phyloP scores from a whole-genome alignment of 306 rosid genomes.

The Vicia villosa region DNA sequence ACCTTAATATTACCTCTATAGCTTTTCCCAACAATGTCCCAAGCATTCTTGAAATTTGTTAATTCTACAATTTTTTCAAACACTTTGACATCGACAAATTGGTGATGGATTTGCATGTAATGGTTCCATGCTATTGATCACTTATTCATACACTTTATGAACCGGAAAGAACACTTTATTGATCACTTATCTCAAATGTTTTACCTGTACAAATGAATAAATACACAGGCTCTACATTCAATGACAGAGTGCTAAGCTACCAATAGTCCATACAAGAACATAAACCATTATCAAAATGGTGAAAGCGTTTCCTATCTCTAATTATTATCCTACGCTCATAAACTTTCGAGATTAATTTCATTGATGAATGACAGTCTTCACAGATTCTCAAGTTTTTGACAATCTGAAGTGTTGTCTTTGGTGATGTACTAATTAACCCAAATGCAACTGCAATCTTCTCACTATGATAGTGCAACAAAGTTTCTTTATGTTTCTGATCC shows the following conservation, averaged over 20 bases:
- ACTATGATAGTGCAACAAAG: conserved; percentile 62
- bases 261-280: conserved; percentile 91
- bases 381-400: conserved; percentile 73
- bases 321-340: conserved; percentile 61
- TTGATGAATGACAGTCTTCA: conserved; percentile 76
- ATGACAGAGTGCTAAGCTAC: conserved; percentile 41
- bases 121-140: too few relatives aligned
- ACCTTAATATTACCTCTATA: too few relatives aligned
- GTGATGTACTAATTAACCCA: conserved; percentile 66
- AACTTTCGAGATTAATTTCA: conserved; percentile 63
- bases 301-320: conserved; percentile 75
- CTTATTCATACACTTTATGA: too few relatives aligned
- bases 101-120: too few relatives aligned
- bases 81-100: too few relatives aligned
- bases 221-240: conserved; percentile 12
- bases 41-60: too few relatives aligned
- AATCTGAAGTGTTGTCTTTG: conserved; percentile 53
- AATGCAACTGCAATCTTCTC: conserved; percentile 90
- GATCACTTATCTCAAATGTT: too few relatives aligned
- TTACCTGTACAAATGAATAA: neutral
- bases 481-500: conserved; percentile 60
- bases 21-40: too few relatives aligned
- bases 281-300: conserved; percentile 71
- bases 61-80: too few relatives aligned
- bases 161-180: too few relatives aligned